These are phyloP conservation scores for Strobilomyces dryophilus DNA, from an alignment of 768 basidiomycete genomes.

Conservation along the genomic window DNA sequence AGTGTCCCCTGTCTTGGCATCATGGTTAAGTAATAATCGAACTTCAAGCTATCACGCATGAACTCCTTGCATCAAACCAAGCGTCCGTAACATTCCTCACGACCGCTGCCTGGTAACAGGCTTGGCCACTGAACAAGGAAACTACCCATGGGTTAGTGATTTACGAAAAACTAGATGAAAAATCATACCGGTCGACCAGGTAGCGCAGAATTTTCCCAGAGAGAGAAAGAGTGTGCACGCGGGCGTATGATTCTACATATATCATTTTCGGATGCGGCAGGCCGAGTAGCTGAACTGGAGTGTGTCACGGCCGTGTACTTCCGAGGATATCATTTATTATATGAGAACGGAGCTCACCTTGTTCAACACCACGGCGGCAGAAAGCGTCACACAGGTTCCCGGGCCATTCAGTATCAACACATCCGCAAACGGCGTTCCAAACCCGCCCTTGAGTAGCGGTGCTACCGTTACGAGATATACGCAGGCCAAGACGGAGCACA, in stretches of 20 bases:
- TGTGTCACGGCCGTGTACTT: constrained; percentile 7
- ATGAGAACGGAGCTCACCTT: constrained; percentile 47
- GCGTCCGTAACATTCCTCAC: constrained; percentile 57
- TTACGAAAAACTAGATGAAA: constrained; percentile 41
- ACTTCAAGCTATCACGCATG: neutral
- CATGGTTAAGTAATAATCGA: neutral
- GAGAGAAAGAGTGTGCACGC: constrained; percentile 74
- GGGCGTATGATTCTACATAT: constrained; percentile 93
- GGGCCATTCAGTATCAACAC: constrained; percentile 90
- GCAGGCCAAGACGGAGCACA: constrained; percentile 56
- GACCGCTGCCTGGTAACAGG: constrained; percentile 37
- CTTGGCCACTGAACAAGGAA: constrained; percentile 92
- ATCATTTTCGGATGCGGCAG: constrained; percentile 67
- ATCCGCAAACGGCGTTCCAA: constrained; percentile 50
- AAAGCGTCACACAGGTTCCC: constrained; percentile 85
- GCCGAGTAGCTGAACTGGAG: constrained; percentile 60
- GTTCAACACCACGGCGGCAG: constrained; percentile 63
- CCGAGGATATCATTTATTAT: neutral
- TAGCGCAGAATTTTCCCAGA: constrained; percentile 78
- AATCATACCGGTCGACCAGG: constrained; percentile 76
- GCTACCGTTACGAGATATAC: constrained; percentile 55
- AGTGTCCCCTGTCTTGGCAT: neutral
- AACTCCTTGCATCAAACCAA: constrained; percentile 45
- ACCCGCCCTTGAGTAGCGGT: constrained; percentile 37
- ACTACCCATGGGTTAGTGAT: constrained; percentile 32